Evolutionary conservation across 345 rosid genomes (phyloP).

Genomic region (Cardiospermum halicacabum): DNA sequence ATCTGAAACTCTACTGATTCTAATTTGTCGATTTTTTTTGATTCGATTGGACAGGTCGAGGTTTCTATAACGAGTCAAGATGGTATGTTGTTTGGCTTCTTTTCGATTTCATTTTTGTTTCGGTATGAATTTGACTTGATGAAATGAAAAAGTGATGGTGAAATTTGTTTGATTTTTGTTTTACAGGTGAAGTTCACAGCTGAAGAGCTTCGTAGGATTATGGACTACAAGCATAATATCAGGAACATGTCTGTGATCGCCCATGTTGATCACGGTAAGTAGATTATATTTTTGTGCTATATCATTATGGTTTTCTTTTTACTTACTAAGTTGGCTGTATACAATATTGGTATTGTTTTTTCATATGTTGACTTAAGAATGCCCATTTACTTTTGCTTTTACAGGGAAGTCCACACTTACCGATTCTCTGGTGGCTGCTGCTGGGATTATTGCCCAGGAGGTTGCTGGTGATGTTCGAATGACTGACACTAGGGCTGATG

Average conservation of each 20-base stretch:
- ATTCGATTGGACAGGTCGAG: conserved; percentile 2
- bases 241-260: conserved; percentile 66
- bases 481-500: conserved; percentile 84
- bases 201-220: conserved; percentile 54
- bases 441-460: conserved; percentile 88
- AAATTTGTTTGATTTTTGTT: not conserved
- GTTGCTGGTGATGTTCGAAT: conserved; percentile 90
- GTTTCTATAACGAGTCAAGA: conserved; percentile 15
- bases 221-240: conserved; percentile 57
- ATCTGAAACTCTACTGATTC: too few species aligned
- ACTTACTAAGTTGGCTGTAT: too few species aligned
- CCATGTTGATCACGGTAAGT: conserved; percentile 56
- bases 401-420: conserved; percentile 83
- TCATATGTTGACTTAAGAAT: not conserved
- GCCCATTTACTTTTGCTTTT: not conserved
- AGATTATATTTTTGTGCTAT: not conserved
- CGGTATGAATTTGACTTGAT: not conserved
- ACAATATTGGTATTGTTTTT: not conserved
- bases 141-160: not conserved
- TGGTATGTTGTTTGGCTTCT: conserved; percentile 17
- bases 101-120: not conserved
- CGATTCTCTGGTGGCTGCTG: conserved; percentile 90
- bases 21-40: too few species aligned
- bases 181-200: conserved; percentile 63
- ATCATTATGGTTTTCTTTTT: not conserved